phyloP scores from a whole-genome alignment of 2,329 filamentous ascomycete genomes.

The Aspergillus glaucus region DNA sequence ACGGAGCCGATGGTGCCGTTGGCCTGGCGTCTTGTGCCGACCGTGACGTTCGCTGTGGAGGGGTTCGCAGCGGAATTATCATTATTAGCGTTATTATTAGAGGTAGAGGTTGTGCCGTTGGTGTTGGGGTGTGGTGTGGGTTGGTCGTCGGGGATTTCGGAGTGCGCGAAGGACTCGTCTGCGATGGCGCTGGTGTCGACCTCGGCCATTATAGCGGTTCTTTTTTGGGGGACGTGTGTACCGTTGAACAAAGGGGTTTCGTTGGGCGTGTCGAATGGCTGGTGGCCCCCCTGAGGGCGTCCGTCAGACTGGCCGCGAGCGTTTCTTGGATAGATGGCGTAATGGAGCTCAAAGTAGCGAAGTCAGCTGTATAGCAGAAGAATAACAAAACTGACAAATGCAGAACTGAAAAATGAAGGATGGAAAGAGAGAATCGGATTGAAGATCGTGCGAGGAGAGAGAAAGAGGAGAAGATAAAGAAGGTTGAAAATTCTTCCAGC shows the following conservation, averaged over 20 bases:
- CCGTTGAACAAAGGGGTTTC: not conserved
- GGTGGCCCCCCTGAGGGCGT: too few species aligned
- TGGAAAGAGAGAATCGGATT: not conserved
- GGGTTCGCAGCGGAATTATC: slow-evolving; percentile 16
- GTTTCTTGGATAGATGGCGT: slow-evolving; percentile 6
- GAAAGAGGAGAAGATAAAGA: not conserved
- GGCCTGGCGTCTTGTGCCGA: slow-evolving; percentile 54
- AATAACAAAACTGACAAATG: not conserved
- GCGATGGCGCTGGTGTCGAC: slow-evolving; percentile 23
- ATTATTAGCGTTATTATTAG: too few species aligned
- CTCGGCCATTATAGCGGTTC: slow-evolving; percentile 25
- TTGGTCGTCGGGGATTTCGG: slow-evolving; percentile 33
- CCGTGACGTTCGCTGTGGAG: slow-evolving; percentile 33
- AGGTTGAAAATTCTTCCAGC: not conserved
- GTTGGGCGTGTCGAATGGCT: not conserved
- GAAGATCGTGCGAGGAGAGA: not conserved
- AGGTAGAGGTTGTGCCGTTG: slow-evolving; percentile 40
- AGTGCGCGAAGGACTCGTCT: slow-evolving; percentile 31
- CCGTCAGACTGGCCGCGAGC: not conserved
- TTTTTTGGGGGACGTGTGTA: not conserved
- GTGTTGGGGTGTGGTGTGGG: slow-evolving; percentile 29
- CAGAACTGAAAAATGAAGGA: not conserved
- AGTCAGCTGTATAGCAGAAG: not conserved
- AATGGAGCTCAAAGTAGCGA: slow-evolving; percentile 5
- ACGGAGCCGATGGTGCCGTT: slow-evolving; percentile 61